Conservation (phyloP, 371 early-diverging fungal species). For the Mortierella polycephala region DNA sequence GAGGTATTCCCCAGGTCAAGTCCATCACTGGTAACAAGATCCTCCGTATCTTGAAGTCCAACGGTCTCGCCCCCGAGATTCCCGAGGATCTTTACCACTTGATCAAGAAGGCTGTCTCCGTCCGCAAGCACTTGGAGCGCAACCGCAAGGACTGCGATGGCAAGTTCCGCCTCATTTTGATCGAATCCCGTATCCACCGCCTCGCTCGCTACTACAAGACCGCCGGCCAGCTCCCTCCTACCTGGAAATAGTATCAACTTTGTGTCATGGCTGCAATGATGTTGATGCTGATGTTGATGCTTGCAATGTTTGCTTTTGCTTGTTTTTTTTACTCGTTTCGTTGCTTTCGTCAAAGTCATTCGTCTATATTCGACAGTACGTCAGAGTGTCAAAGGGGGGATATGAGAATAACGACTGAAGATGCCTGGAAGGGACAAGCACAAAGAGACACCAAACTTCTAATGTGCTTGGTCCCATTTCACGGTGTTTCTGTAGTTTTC, state of each 20-base stretch:
- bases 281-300: conserved; percentile 5
- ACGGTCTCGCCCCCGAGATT: conserved; percentile 96
- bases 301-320: conserved; percentile 2
- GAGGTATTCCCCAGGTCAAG: conserved; percentile 98
- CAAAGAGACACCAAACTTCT: not conserved
- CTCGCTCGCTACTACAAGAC: conserved; percentile 99
- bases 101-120: conserved; percentile 99
- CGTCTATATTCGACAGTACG: conserved; percentile 48
- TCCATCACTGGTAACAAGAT: conserved; percentile 97
- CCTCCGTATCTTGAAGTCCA: conserved; percentile 91
- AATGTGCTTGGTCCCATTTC: not conserved
- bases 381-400: conserved; percentile 12
- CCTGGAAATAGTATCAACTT: conserved; percentile 94
- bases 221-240: conserved; percentile 96
- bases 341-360: conserved; percentile 4
- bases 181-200: conserved; percentile 99
- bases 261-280: conserved; percentile 14
- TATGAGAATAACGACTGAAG: not conserved
- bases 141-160: conserved; percentile 99
- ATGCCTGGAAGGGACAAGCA: not conserved
- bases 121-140: conserved; percentile 99
- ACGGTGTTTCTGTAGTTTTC: conserved; percentile 1
- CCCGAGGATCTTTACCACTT: conserved; percentile 99
- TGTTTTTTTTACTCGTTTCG: conserved; percentile 4
- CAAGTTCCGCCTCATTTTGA: conserved; percentile 99